phyloP scores from a whole-genome alignment of 2,329 filamentous ascomycete species.

The Juglanconis juglandina region DNA sequence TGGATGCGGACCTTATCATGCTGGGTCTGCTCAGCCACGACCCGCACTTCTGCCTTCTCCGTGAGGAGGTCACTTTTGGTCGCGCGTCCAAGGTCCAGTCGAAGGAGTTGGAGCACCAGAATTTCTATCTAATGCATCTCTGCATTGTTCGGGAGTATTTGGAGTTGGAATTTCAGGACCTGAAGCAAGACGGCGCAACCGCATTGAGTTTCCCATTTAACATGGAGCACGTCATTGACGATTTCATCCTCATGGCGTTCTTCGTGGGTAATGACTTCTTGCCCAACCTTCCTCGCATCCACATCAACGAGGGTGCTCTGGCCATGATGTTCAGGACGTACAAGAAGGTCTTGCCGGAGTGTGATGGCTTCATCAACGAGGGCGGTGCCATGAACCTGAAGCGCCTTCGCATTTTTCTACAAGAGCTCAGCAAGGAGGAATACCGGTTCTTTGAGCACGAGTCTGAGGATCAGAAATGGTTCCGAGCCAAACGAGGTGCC shows the following conservation, averaged over 20 bases:
- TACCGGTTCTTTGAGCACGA: constrained; percentile 91
- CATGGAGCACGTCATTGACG: constrained; percentile 94
- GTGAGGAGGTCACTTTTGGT: constrained; percentile 97
- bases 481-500: constrained; percentile 77
- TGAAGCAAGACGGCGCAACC: constrained; percentile 65
- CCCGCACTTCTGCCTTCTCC: constrained; percentile 93
- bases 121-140: constrained; percentile 95
- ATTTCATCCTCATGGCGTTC: constrained; percentile 99
- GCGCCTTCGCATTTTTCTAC: constrained; percentile 71
- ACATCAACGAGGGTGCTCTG: constrained; percentile 97
- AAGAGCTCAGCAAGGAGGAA: constrained; percentile 84
- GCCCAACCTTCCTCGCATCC: constrained; percentile 89
- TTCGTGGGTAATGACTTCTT: constrained; percentile 99
- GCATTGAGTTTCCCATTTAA: constrained; percentile 74
- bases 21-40: constrained; percentile 94
- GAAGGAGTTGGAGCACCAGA: constrained; percentile 96
- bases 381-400: constrained; percentile 86
- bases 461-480: constrained; percentile 84
- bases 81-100: constrained; percentile 82
- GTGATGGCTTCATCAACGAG: constrained; percentile 95
- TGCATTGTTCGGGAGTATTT: constrained; percentile 97
- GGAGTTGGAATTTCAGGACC: constrained; percentile 92
- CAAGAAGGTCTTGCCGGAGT: constrained; percentile 81
- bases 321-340: constrained; percentile 97
- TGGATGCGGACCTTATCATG: constrained; percentile 99